These are phyloP conservation scores for Tetraselmis striata DNA, from an alignment of 139 green algal species.

Conservation along the genomic window DNA sequence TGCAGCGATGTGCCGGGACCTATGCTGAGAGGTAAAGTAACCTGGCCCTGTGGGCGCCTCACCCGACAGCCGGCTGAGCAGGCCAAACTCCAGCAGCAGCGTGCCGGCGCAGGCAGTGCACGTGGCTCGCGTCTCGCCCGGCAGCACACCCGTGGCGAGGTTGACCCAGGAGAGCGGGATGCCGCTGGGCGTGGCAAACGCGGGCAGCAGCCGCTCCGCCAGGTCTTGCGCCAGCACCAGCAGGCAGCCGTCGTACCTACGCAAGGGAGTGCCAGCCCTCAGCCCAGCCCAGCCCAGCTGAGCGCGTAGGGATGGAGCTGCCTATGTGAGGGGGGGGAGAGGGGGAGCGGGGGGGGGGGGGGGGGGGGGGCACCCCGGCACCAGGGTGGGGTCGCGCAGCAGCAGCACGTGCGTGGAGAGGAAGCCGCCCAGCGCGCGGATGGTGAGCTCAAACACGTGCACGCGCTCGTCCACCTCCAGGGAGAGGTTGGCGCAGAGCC, in stretches of 20 bases:
- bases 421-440: conserved; percentile 48
- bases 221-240: conserved; percentile 56
- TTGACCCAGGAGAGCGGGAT: conserved; percentile 70
- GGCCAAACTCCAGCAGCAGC: conserved; percentile 79
- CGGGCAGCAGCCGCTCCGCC: conserved; percentile 63
- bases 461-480: conserved; percentile 54
- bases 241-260: conserved; percentile 46
- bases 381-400: background rate
- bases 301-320: too few relatives aligned
- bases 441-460: conserved; percentile 66
- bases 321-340: background rate
- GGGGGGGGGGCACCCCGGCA: conserved; percentile 6
- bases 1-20: too few relatives aligned
- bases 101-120: conserved; percentile 84
- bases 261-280: too few relatives aligned
- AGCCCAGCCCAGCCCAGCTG: too few relatives aligned
- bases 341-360: background rate
- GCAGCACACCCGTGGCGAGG: conserved; percentile 40
- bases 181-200: conserved; percentile 71
- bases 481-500: conserved; percentile 29
- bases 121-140: conserved; percentile 48
- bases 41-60: too few relatives aligned
- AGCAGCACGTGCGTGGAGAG: conserved; percentile 44
- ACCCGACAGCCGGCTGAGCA: conserved; percentile 61
- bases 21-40: too few relatives aligned